Conservation (phyloP, 495 filamentous ascomycete species). For the Trichoderma virens region DNA sequence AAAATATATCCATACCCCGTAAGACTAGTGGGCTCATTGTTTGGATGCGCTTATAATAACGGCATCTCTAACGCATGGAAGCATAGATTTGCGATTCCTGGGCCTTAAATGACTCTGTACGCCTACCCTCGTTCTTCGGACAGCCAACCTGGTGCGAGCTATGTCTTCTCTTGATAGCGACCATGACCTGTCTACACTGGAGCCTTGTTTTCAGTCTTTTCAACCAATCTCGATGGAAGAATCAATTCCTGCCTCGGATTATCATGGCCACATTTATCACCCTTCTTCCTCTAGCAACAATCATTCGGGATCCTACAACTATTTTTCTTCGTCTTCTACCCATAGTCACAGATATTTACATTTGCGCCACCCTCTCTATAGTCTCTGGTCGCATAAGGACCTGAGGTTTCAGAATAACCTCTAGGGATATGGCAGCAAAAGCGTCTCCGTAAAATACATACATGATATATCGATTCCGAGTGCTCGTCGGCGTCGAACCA, state of each 20-base stretch:
- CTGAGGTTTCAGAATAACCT: too few species aligned
- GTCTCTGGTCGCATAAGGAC: too few species aligned
- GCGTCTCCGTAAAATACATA: too few species aligned
- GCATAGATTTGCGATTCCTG: background rate
- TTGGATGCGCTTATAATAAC: background rate
- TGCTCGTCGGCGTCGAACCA: too few species aligned
- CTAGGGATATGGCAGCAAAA: too few species aligned
- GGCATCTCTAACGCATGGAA: background rate
- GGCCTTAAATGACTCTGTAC: background rate
- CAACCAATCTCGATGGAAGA: background rate
- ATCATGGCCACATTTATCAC: background rate
- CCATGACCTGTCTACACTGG: background rate
- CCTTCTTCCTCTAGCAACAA: background rate
- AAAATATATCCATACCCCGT: background rate
- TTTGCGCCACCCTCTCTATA: background rate
- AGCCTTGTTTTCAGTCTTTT: background rate
- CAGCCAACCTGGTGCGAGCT: background rate
- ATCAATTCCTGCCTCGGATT: background rate
- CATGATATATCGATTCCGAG: too few species aligned
- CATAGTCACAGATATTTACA: background rate
- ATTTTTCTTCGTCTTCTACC: background rate
- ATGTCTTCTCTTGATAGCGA: background rate
- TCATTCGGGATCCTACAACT: background rate
- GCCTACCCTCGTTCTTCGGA: background rate
- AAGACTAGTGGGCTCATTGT: background rate